phyloP scores from a whole-genome alignment of 805 yeast species.

The Nakazawaea ambrosiae region DNA sequence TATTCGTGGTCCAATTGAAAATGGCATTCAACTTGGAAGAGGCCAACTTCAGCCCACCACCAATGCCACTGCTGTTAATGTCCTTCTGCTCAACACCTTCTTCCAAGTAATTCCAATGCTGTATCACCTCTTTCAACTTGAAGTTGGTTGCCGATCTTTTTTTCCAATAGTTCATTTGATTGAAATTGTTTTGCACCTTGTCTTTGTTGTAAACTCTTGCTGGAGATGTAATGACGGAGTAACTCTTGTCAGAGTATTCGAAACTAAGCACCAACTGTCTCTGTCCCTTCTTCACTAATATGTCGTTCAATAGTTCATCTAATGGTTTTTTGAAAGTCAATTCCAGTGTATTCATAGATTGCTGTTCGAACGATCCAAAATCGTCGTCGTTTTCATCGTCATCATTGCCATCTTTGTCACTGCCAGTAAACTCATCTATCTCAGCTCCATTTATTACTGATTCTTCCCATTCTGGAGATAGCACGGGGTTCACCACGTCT shows the following conservation, averaged over 20 bases:
- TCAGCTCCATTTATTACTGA: too few species aligned
- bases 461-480: too few species aligned
- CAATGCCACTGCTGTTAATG: neutral
- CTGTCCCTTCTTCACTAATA: too few species aligned
- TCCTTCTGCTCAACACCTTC: neutral
- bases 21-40: neutral
- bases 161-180: slow-evolving; percentile 2
- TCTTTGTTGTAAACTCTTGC: neutral
- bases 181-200: slow-evolving; percentile 2
- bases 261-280: too few species aligned
- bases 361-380: slow-evolving; percentile 10
- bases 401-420: neutral
- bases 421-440: neutral
- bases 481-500: too few species aligned
- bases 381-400: slow-evolving; percentile 5
- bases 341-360: neutral
- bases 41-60: neutral
- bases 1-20: slow-evolving; percentile 6
- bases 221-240: neutral
- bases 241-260: neutral
- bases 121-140: neutral
- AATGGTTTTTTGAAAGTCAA: neutral
- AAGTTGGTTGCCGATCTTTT: neutral
- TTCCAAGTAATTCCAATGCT: neutral
- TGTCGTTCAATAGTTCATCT: neutral